These are phyloP conservation scores for Cystofilobasidium ferigula DNA, from an alignment of 768 basidiomycete genomes.

Conservation along the genomic window DNA sequence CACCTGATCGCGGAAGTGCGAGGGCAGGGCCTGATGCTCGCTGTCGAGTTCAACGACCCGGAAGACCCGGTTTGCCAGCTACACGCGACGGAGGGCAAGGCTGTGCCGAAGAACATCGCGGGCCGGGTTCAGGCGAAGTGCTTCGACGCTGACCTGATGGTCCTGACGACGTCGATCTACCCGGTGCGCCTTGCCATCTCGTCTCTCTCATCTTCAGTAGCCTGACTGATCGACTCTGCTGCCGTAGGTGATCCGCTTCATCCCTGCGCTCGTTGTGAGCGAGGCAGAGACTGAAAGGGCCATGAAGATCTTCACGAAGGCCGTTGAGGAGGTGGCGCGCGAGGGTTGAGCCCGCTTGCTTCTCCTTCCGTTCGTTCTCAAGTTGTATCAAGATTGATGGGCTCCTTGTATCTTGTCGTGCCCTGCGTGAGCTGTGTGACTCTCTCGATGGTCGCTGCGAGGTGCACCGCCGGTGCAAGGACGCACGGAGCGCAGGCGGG, in stretches of 20 bases:
- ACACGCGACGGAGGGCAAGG: slow-evolving; percentile 31
- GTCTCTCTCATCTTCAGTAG: slow-evolving; percentile 32
- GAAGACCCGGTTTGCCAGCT: slow-evolving; percentile 27
- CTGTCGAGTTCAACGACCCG: slow-evolving; percentile 29
- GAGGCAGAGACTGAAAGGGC: slow-evolving; percentile 58
- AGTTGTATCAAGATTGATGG: too few species aligned
- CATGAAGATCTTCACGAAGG: slow-evolving; percentile 43
- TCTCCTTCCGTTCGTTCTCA: too few species aligned
- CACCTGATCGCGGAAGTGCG: slow-evolving; percentile 60
- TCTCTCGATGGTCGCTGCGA: too few species aligned
- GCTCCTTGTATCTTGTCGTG: too few species aligned
- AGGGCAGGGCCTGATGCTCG: slow-evolving; percentile 55
- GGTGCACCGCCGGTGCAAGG: too few species aligned
- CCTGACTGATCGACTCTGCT: neutral
- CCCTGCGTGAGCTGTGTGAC: too few species aligned
- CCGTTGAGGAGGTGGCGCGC: slow-evolving; percentile 40
- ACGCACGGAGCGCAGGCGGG: too few species aligned
- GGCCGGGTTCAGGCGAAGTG: slow-evolving; percentile 64
- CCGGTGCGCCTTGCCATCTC: slow-evolving; percentile 48
- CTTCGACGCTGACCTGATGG: slow-evolving; percentile 71
- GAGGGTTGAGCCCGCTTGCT: slow-evolving; percentile 35
- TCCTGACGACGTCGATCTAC: slow-evolving; percentile 80
- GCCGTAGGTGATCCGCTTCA: slow-evolving; percentile 63
- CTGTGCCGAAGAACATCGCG: slow-evolving; percentile 50
- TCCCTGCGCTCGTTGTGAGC: slow-evolving; percentile 76